Percentiles rank a stretch among this genome's conserved stretches.
These are phyloP conservation scores for Thelonectria olida DNA, from an alignment of 2,329 filamentous ascomycete genomes.

Conservation along the genomic window DNA sequence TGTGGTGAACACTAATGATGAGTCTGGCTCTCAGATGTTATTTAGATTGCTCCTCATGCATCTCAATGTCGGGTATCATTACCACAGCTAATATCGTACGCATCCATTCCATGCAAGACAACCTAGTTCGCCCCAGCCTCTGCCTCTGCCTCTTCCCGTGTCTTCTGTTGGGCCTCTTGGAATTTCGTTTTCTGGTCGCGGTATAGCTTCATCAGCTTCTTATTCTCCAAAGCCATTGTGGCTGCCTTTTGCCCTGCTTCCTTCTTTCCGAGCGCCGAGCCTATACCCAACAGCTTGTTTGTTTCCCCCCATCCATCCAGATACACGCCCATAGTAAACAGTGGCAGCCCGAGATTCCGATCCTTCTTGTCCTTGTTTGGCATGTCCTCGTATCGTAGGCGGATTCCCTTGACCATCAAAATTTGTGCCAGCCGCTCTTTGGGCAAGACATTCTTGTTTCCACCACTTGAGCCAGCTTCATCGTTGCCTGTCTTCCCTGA, in stretches of 20 bases:
- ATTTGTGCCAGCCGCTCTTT: constrained; percentile 44
- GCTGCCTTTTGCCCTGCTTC: constrained; percentile 77
- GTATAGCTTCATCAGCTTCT: constrained; percentile 66
- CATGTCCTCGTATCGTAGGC: constrained; percentile 69
- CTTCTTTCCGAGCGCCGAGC: constrained; percentile 72
- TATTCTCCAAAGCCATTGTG: constrained; percentile 69
- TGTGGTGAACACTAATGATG: too few species aligned
- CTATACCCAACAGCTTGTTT: constrained; percentile 68
- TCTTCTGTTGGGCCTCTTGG: constrained; percentile 41
- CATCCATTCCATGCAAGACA: not conserved
- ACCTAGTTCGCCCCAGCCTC: not conserved
- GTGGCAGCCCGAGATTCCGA: constrained; percentile 60
- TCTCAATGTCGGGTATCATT: constrained; percentile 5
- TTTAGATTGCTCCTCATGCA: constrained; percentile 16
- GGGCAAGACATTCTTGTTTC: constrained; percentile 22
- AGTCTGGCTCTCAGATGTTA: not conserved
- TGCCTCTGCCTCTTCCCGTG: constrained; percentile 23
- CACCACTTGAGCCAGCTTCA: not conserved
- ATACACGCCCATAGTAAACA: constrained; percentile 71
- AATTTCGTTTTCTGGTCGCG: constrained; percentile 58
- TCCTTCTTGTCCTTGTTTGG: constrained; percentile 60
- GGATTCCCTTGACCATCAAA: constrained; percentile 66
- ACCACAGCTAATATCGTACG: not conserved
- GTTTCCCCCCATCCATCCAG: constrained; percentile 75
- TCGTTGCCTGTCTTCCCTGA: not conserved